Evolutionary conservation across 306 rosid species (phyloP).

Genomic region (Morella rubra): DNA sequence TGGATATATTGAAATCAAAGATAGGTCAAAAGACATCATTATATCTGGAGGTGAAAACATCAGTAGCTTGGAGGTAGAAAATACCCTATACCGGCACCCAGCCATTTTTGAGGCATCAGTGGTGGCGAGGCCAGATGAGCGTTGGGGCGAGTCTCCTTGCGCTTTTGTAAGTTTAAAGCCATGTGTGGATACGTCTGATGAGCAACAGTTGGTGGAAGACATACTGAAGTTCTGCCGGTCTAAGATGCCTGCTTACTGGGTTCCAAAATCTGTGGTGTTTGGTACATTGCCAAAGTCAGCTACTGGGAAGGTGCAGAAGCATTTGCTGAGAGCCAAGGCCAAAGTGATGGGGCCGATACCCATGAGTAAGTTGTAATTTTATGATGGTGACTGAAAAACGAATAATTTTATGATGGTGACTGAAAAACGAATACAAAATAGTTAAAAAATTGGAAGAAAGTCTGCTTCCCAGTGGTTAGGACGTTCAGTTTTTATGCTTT

Average conservation of each 20-base stretch:
- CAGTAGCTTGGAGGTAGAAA: slow-evolving; percentile 89
- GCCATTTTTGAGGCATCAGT: slow-evolving; percentile 71
- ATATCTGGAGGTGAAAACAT: slow-evolving; percentile 26
- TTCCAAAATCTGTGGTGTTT: slow-evolving; percentile 68
- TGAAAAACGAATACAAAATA: not conserved
- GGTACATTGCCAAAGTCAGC: slow-evolving; percentile 76
- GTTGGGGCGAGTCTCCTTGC: slow-evolving; percentile 92
- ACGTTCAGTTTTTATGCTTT: not conserved
- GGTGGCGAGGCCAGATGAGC: slow-evolving; percentile 83
- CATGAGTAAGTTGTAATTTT: slow-evolving; percentile 40
- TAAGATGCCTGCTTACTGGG: slow-evolving; percentile 84
- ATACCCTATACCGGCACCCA: slow-evolving; percentile 64
- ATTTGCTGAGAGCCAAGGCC: slow-evolving; percentile 71
- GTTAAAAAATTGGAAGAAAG: not conserved
- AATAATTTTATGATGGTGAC: too few relatives aligned
- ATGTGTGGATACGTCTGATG: slow-evolving; percentile 49
- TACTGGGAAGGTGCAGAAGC: slow-evolving; percentile 81
- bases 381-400: not conserved
- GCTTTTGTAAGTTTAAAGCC: slow-evolving; percentile 78
- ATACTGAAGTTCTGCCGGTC: slow-evolving; percentile 72
- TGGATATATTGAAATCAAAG: slow-evolving; percentile 86
- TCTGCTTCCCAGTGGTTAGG: not conserved
- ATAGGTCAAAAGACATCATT: slow-evolving; percentile 36
- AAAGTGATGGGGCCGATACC: slow-evolving; percentile 64
- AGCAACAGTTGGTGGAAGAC: slow-evolving; percentile 52